Evolutionary conservation across 192 early-diverging fungal genomes (phyloP).

Genomic region (Coemansia sp.): DNA sequence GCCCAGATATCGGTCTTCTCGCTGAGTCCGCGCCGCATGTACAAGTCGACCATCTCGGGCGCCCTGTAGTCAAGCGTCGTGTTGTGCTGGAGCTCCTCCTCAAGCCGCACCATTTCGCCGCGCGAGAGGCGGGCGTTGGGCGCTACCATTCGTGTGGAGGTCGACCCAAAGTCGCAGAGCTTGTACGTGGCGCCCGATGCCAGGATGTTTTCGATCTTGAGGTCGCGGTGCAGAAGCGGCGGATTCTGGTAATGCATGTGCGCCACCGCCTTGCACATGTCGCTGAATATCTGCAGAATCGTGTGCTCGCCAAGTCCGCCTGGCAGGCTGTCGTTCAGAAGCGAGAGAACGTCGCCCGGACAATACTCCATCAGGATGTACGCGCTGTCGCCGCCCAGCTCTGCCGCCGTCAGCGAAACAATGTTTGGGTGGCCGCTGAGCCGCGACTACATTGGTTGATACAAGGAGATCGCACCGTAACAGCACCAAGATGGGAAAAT

Average conservation of each 20-base stretch:
- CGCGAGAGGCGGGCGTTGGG: conserved; percentile 50
- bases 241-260: conserved; percentile 84
- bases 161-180: conserved; percentile 96
- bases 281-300: conserved; percentile 84
- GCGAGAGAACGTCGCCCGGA: conserved; percentile 66
- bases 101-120: conserved; percentile 70
- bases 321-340: conserved; percentile 80
- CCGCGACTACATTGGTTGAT: conserved; percentile 51
- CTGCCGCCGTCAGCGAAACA: conserved; percentile 75
- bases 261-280: conserved; percentile 84
- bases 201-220: conserved; percentile 84
- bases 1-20: conserved; percentile 87
- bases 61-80: conserved; percentile 96
- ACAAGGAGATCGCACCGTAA: not conserved
- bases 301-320: conserved; percentile 77
- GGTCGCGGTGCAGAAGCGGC: conserved; percentile 84
- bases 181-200: conserved; percentile 68
- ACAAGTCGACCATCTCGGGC: conserved; percentile 94
- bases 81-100: conserved; percentile 86
- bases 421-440: conserved; percentile 79
- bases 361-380: conserved; percentile 95
- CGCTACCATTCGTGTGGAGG: conserved; percentile 50
- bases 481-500: not conserved
- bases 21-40: conserved; percentile 74
- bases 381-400: conserved; percentile 63